phyloP scores from a whole-genome alignment of 371 early-diverging fungal species.

The Syncephalastrum contaminatum region DNA sequence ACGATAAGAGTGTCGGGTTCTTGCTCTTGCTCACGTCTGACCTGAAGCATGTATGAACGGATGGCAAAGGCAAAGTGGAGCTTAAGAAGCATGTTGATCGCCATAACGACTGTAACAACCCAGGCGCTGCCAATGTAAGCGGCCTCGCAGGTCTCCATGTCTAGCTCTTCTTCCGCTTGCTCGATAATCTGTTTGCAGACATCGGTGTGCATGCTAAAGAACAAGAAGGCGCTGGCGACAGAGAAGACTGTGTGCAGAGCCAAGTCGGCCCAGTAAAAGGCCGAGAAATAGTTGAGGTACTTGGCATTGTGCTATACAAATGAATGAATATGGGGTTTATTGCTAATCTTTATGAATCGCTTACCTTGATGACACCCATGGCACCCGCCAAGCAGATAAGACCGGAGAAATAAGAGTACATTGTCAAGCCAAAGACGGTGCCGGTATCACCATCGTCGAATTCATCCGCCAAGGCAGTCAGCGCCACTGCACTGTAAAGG shows the following conservation, averaged over 20 bases:
- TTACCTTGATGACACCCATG: slow-evolving; percentile 44
- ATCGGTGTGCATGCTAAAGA: slow-evolving; percentile 34
- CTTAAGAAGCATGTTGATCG: slow-evolving; percentile 40
- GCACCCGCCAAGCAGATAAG: slow-evolving; percentile 40
- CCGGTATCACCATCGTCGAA: slow-evolving; percentile 29
- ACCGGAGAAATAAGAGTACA: slow-evolving; percentile 38
- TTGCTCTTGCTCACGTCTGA: slow-evolving; percentile 18
- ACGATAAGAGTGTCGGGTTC: slow-evolving; percentile 10
- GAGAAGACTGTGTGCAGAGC: slow-evolving; percentile 41
- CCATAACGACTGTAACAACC: slow-evolving; percentile 37
- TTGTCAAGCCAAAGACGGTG: slow-evolving; percentile 32
- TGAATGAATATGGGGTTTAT: neutral
- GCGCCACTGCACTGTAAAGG: slow-evolving; percentile 28
- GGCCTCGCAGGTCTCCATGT: slow-evolving; percentile 39
- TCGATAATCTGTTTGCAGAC: slow-evolving; percentile 37
- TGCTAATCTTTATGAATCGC: neutral
- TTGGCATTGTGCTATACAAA: slow-evolving; percentile 37
- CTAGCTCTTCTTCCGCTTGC: slow-evolving; percentile 27
- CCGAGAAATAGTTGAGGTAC: slow-evolving; percentile 35
- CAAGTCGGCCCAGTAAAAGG: slow-evolving; percentile 43
- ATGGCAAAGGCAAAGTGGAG: slow-evolving; percentile 49
- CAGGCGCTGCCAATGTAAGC: slow-evolving; percentile 29
- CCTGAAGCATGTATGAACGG: slow-evolving; percentile 29
- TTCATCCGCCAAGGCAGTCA: slow-evolving; percentile 31
- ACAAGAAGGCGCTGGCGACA: slow-evolving; percentile 30